Evolutionary conservation across 2,329 filamentous ascomycete species (phyloP).

Genomic region (Ceratocystis destructans): DNA sequence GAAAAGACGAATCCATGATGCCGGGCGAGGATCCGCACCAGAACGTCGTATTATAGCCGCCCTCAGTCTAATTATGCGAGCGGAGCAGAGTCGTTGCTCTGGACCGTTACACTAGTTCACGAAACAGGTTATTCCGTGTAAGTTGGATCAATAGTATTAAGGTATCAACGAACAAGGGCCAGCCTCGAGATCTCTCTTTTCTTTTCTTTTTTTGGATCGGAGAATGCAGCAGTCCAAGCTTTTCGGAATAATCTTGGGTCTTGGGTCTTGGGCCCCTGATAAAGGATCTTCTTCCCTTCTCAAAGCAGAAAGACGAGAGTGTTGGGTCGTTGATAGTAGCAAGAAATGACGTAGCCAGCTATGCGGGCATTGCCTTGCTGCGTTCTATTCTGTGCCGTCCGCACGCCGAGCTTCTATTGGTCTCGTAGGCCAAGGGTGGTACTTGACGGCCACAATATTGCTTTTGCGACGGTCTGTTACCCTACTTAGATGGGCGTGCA

Average conservation of each 20-base stretch:
- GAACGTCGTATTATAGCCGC: background rate
- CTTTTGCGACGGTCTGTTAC: background rate
- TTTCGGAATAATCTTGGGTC: background rate
- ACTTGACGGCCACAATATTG: background rate
- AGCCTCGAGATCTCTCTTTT: background rate
- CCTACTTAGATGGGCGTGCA: background rate
- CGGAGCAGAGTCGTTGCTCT: background rate
- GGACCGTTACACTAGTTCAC: background rate
- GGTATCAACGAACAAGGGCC: background rate
- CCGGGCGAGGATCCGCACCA: background rate
- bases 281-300: background rate
- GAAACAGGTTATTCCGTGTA: background rate
- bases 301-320: background rate
- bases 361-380: background rate
- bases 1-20: constrained; percentile 18
- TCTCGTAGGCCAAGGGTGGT: background rate
- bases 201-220: background rate
- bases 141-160: background rate
- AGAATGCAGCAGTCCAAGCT: background rate
- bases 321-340: background rate
- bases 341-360: background rate
- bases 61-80: background rate
- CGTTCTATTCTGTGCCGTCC: background rate
- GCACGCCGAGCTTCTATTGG: background rate
- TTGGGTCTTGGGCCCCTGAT: background rate